A percentile compares a stretch with the other conserved stretches of the same genome.
Evolutionary conservation across 352 stramenopile species (phyloP).

Genomic region (Pythium myriotylum): DNA sequence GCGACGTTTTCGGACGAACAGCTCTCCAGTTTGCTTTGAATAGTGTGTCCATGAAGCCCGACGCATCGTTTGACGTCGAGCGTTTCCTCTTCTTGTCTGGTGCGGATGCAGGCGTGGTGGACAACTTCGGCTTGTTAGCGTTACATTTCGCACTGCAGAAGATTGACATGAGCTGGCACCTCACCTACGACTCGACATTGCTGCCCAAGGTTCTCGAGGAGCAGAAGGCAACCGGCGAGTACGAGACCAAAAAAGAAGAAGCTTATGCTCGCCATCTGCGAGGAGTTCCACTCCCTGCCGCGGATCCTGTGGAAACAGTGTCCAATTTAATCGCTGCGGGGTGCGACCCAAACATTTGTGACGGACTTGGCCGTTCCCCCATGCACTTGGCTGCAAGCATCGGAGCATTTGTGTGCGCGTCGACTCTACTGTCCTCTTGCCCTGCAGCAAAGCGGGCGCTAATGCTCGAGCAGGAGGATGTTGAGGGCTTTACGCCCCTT

Average conservation of each 20-base stretch:
- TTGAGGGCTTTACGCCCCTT: slow-evolving; percentile 50
- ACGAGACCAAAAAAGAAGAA: slow-evolving; percentile 46
- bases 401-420: slow-evolving; percentile 70
- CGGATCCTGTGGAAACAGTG: slow-evolving; percentile 73
- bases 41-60: slow-evolving; percentile 52
- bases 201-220: slow-evolving; percentile 13
- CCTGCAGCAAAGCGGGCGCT: slow-evolving; percentile 1
- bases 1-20: slow-evolving; percentile 50
- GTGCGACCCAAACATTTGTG: slow-evolving; percentile 39
- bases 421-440: slow-evolving; percentile 43
- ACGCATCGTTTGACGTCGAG: slow-evolving; percentile 76
- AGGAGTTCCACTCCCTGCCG: slow-evolving; percentile 34
- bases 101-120: slow-evolving; percentile 45
- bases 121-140: slow-evolving; percentile 54
- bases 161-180: slow-evolving; percentile 67
- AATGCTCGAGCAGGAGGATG: slow-evolving; percentile 35
- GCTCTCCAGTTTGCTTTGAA: slow-evolving; percentile 75
- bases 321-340: slow-evolving; percentile 58
- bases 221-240: slow-evolving; percentile 29
- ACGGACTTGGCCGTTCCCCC: slow-evolving; percentile 50
- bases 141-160: slow-evolving; percentile 77
- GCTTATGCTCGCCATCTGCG: slow-evolving; percentile 30
- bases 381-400: slow-evolving; percentile 67
- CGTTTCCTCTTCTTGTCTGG: slow-evolving; percentile 63
- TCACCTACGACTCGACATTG: slow-evolving; percentile 36